phyloP scores from a whole-genome alignment of 1,284 basidiomycete species.

The Cryptococcus sp. region DNA sequence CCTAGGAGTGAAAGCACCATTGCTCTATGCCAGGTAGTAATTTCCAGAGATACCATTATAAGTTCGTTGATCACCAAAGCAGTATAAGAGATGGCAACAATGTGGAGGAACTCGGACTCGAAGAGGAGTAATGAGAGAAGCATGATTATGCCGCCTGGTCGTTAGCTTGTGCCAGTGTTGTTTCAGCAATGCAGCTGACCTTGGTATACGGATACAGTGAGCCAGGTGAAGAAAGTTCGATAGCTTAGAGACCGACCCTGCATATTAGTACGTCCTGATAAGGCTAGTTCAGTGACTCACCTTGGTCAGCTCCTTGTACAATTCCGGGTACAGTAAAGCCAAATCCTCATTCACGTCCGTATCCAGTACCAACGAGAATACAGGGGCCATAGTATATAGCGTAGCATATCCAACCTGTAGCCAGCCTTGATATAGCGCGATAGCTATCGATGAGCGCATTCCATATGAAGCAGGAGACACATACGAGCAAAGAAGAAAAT shows the following conservation, averaged over 20 bases:
- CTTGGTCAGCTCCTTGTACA: conserved; percentile 97
- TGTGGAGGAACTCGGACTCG: conserved; percentile 96
- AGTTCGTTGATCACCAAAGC: conserved; percentile 94
- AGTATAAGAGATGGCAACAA: conserved; percentile 96
- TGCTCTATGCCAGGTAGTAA: conserved; percentile 96
- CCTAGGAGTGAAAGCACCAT: conserved; percentile 92
- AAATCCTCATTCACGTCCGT: conserved; percentile 93
- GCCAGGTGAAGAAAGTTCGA: conserved; percentile 98
- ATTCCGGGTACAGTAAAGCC: conserved; percentile 90
- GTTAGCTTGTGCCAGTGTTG: neutral
- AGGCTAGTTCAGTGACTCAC: conserved; percentile 52
- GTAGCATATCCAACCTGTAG: conserved; percentile 98
- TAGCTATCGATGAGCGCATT: conserved; percentile 51
- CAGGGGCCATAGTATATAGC: conserved; percentile 96
- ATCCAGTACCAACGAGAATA: conserved; percentile 94
- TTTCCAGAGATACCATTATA: conserved; percentile 97
- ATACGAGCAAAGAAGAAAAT: conserved; percentile 94
- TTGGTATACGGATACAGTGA: conserved; percentile 97
- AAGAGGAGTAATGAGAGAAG: conserved; percentile 93
- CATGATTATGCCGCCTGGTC: conserved; percentile 93
- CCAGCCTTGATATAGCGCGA: conserved; percentile 97
- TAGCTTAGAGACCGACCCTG: conserved; percentile 87
- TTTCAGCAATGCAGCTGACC: conserved; percentile 53
- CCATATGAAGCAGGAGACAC: conserved; percentile 6
- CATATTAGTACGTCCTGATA: neutral